A percentile compares a stretch with the other conserved stretches of the same genome.
Conservation (phyloP, 108 stramenopile species). For the Skeletonema potamos region DNA sequence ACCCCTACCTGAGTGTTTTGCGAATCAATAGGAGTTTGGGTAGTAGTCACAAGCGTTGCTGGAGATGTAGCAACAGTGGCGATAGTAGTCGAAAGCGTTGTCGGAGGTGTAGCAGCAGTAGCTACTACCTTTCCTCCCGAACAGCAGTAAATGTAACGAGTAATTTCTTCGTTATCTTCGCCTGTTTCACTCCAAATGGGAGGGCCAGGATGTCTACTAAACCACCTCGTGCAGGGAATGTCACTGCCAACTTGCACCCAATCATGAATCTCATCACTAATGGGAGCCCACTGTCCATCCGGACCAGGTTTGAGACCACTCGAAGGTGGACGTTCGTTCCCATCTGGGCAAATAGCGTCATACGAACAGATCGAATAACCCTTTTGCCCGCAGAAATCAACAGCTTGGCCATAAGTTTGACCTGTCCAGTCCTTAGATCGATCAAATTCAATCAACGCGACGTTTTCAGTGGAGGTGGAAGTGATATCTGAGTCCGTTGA, state of each 20-base stretch:
- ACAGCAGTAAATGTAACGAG: conserved; percentile 1
- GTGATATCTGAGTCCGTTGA: not conserved
- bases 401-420: conserved; percentile 23
- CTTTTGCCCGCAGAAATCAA: conserved; percentile 26
- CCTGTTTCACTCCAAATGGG: conserved; percentile 16
- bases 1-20: not conserved
- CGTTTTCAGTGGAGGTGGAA: not conserved
- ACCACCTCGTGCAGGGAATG: not conserved
- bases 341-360: conserved; percentile 29
- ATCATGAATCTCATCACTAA: conserved; percentile 9
- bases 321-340: conserved; percentile 2
- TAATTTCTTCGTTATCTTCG: conserved; percentile 5
- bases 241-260: conserved; percentile 39
- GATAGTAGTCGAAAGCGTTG: too few species aligned
- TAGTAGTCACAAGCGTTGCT: not conserved
- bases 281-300: conserved; percentile 26
- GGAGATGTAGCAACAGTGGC: not conserved
- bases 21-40: not conserved
- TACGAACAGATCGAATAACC: conserved; percentile 27
- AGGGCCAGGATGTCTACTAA: not conserved
- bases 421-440: conserved; percentile 29
- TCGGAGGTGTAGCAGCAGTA: not conserved
- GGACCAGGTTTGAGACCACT: conserved; percentile 7
- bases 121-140: not conserved
- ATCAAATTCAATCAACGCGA: conserved; percentile 12